Base-by-base conservation (phyloP, 768 basidiomycete species). In the Xanthoconium stramineum region DNA sequence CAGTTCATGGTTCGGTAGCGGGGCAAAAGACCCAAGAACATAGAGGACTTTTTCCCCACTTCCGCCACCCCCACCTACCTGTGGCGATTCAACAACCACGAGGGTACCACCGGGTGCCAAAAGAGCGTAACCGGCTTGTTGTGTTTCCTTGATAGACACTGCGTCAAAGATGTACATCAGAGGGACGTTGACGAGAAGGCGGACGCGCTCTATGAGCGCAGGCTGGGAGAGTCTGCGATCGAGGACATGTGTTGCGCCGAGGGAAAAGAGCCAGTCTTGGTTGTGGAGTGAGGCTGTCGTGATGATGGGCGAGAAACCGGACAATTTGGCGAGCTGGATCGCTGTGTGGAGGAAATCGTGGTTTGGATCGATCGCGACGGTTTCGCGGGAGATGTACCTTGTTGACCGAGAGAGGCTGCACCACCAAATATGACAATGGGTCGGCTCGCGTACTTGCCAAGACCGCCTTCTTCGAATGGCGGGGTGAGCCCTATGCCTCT, bases 361-460 rank as follows among this genome's bases (percentile, higher is more conserved):
- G 17, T n/a, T 17, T 6, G 19, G 8, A 19, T 30, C n/a, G 15
- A 5, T n/a, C 38, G 38, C 38, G n/a, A 24, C 36, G 3, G 10
- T 4, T n/a, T 47, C 6, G 10, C 20, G 19, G 17, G 1, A 19
- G 20, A 2, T 35, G 5, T 50, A 75, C 74, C 73, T 49, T 62
- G 69, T 50, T 76, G 74, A 7, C 75, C 76, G 13, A 76, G 48
- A 20, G 72, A 72, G 5, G 69, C 54, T 28, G 75, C 61, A 15
- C 76, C 76, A 28, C 74, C 76, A 12, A 75, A 52, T 32, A 77
- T 64, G 20, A 77, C 20, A n/a, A 71, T 55, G 3, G 73, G 69
- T 47, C 70, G 65, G 17, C 54, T 65, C 1, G 57, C 51, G 47
- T 75, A 70, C 50, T 69, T 72, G 17, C 63, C 70, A 10, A 59